Evolutionary conservation across 768 basidiomycete species (phyloP).

Genomic region (Phanerodontia chrysosporium): DNA sequence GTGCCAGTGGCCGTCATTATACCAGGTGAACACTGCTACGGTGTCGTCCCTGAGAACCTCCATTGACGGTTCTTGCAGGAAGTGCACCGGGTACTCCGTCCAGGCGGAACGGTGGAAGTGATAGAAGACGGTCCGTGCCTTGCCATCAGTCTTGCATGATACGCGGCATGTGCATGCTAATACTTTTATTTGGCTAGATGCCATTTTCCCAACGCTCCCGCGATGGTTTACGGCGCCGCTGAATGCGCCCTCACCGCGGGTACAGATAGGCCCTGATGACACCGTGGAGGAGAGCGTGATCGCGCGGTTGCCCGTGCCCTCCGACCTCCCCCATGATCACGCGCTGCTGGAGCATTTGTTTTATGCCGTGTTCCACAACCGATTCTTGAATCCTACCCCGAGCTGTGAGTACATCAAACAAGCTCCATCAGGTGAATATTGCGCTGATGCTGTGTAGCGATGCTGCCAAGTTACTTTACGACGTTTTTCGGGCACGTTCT

Average conservation of each 20-base stretch:
- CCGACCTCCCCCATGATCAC: slow-evolving; percentile 55
- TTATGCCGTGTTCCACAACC: slow-evolving; percentile 61
- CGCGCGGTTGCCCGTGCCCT: slow-evolving; percentile 27
- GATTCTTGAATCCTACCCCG: slow-evolving; percentile 69
- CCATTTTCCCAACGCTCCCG: slow-evolving; percentile 71
- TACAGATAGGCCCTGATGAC: slow-evolving; percentile 45
- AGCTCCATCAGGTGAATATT: slow-evolving; percentile 1
- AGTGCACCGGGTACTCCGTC: slow-evolving; percentile 63
- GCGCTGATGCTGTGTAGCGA: slow-evolving; percentile 38
- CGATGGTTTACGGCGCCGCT: slow-evolving; percentile 75
- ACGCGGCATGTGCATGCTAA: not conserved
- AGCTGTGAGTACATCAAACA: slow-evolving; percentile 42
- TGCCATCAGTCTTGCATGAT: not conserved
- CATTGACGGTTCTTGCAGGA: slow-evolving; percentile 41
- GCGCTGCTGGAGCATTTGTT: slow-evolving; percentile 65
- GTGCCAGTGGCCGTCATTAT: slow-evolving; percentile 59
- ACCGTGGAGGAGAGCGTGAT: slow-evolving; percentile 44
- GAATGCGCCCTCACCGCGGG: slow-evolving; percentile 39
- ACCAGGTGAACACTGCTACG: slow-evolving; percentile 42
- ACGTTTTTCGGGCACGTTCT: slow-evolving; percentile 67
- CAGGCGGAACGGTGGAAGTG: slow-evolving; percentile 68
- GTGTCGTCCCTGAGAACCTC: not conserved
- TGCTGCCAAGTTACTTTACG: slow-evolving; percentile 66
- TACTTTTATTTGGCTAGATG: slow-evolving; percentile 39
- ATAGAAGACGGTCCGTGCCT: slow-evolving; percentile 60